Percentiles rank a stretch among this genome's conserved stretches.
Evolutionary conservation across 805 yeast species (phyloP).

Genomic region (Isabelozyma rhagii): DNA sequence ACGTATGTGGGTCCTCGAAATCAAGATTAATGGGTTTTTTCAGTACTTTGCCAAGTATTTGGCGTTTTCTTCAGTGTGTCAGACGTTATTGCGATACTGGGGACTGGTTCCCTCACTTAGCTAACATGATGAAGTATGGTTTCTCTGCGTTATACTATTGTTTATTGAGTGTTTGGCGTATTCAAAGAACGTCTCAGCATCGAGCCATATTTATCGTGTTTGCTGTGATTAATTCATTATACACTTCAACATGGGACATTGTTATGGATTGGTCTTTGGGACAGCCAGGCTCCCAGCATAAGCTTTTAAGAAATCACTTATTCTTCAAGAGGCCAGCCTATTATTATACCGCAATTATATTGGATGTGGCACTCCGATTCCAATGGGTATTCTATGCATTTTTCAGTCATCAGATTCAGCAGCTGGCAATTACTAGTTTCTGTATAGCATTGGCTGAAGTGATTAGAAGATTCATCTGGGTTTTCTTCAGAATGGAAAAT

Average conservation of each 20-base stretch:
- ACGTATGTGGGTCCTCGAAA: slow-evolving; percentile 70
- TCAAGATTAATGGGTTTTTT: slow-evolving; percentile 82
- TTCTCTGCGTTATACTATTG: slow-evolving; percentile 67
- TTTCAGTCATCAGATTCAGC: slow-evolving; percentile 73
- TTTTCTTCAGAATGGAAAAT: slow-evolving; percentile 89
- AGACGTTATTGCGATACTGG: slow-evolving; percentile 92
- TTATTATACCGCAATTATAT: slow-evolving; percentile 66
- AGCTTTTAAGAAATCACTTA: slow-evolving; percentile 66
- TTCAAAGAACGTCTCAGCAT: slow-evolving; percentile 39
- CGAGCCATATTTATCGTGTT: slow-evolving; percentile 66
- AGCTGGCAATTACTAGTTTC: slow-evolving; percentile 84
- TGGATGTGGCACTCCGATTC: slow-evolving; percentile 74
- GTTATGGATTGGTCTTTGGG: slow-evolving; percentile 94
- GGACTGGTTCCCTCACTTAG: slow-evolving; percentile 94
- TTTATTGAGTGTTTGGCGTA: slow-evolving; percentile 74
- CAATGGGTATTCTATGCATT: slow-evolving; percentile 91
- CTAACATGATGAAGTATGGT: slow-evolving; percentile 78
- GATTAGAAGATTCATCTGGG: slow-evolving; percentile 83
- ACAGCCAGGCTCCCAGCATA: slow-evolving; percentile 58
- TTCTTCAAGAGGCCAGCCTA: slow-evolving; percentile 53
- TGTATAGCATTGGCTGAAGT: slow-evolving; percentile 80
- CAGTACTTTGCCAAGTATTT: slow-evolving; percentile 78
- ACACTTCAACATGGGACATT: slow-evolving; percentile 80
- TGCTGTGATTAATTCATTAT: slow-evolving; percentile 70
- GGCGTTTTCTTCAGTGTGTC: slow-evolving; percentile 88